Evolutionary conservation across 2,329 filamentous ascomycete species (phyloP).

Genomic region (Fusarium gaditjirri): DNA sequence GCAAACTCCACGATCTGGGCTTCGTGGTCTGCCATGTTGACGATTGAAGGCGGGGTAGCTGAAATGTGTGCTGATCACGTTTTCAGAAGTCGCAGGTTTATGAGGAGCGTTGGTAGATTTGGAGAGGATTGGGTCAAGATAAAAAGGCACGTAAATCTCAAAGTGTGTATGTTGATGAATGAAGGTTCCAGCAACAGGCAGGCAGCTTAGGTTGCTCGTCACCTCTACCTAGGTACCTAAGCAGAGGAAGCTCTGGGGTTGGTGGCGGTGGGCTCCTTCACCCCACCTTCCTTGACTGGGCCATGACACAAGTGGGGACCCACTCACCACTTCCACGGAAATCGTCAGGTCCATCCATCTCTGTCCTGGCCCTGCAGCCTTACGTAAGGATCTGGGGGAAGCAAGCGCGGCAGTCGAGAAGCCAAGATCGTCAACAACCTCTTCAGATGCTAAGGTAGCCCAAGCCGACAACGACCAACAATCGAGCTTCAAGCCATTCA

Average conservation of each 20-base stretch:
- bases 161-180: constrained; percentile 8
- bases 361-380: constrained; percentile 37
- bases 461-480: neutral
- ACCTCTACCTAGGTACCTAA: constrained; percentile 38
- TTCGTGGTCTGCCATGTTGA: constrained; percentile 48
- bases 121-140: no score
- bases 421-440: constrained; percentile 40
- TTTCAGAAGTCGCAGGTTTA: neutral
- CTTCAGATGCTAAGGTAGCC: constrained; percentile 18
- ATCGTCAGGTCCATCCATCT: neutral
- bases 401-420: constrained; percentile 9
- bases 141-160: neutral
- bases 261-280: constrained; percentile 37
- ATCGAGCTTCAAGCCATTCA: neutral
- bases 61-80: neutral
- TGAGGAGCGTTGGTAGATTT: neutral
- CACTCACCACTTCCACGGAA: constrained; percentile 29
- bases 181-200: constrained; percentile 27
- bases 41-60: constrained; percentile 39
- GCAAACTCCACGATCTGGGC: constrained; percentile 46
- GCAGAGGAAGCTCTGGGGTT: constrained; percentile 35
- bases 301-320: constrained; percentile 39
- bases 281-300: constrained; percentile 28
- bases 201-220: constrained; percentile 42
- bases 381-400: constrained; percentile 43